Percentiles rank a stretch among this genome's conserved stretches.
phyloP scores from a whole-genome alignment of 805 yeast species.

The Nakazawaea molendinolei region DNA sequence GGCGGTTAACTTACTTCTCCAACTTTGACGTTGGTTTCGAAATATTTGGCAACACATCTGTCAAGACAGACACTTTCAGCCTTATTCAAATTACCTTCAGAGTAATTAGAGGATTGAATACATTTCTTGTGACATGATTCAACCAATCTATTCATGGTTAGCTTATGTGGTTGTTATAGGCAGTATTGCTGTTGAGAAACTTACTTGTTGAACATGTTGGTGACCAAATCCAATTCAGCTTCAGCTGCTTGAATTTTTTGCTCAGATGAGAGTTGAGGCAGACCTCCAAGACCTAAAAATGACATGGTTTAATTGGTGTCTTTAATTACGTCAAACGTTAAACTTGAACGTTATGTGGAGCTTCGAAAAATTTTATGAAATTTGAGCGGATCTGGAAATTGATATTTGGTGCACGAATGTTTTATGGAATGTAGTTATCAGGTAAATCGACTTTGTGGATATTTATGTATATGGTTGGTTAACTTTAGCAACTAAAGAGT shows the following conservation, averaged over 20 bases:
- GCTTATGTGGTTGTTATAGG: neutral
- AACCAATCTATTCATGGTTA: conserved; percentile 41
- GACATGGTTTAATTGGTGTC: too few relatives aligned
- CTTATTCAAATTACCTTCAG: conserved; percentile 69
- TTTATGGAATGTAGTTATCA: too few relatives aligned
- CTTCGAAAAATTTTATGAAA: too few relatives aligned
- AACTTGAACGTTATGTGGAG: too few relatives aligned
- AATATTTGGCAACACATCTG: conserved; percentile 93
- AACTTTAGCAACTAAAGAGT: too few relatives aligned
- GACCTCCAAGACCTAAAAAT: conserved; percentile 64
- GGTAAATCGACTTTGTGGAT: too few relatives aligned
- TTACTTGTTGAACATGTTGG: conserved; percentile 86
- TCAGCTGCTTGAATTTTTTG: conserved; percentile 88
- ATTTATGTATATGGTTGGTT: too few relatives aligned
- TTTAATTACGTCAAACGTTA: too few relatives aligned
- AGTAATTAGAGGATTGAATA: conserved; percentile 51
- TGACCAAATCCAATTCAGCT: conserved; percentile 94
- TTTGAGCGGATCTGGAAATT: too few relatives aligned
- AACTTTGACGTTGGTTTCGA: conserved; percentile 89
- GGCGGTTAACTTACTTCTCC: conserved; percentile 50
- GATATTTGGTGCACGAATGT: too few relatives aligned
- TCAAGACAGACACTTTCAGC: conserved; percentile 84
- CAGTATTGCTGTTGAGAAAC: conserved; percentile 1
- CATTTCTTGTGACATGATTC: conserved; percentile 88
- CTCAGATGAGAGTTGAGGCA: conserved; percentile 67